Evolutionary conservation across 2,329 filamentous ascomycete genomes (phyloP).

Genomic region (Talaromyces sp.): DNA sequence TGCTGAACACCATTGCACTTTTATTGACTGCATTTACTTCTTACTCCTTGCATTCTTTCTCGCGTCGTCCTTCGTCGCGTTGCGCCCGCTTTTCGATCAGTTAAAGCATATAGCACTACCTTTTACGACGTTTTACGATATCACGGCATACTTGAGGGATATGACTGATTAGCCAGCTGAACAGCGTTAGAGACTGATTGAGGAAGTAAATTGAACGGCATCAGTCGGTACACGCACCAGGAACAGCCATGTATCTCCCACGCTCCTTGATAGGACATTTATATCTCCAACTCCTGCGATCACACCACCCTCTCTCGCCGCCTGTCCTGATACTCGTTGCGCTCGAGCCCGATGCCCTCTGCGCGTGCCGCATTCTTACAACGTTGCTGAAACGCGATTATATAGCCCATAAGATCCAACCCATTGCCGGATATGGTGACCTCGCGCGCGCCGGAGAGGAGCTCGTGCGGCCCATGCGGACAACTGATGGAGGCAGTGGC

Average conservation of each 20-base stretch:
- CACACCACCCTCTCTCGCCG: conserved; percentile 83
- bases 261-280: conserved; percentile 83
- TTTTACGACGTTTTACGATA: not conserved
- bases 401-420: conserved; percentile 95
- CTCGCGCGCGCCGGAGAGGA: conserved; percentile 75
- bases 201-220: not conserved
- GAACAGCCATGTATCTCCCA: conserved; percentile 82
- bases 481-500: conserved; percentile 75
- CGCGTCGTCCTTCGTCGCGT: not conserved
- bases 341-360: conserved; percentile 91
- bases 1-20: not conserved
- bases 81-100: not conserved
- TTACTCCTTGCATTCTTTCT: not conserved
- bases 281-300: conserved; percentile 82
- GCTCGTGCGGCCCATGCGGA: conserved; percentile 81
- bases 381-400: conserved; percentile 95
- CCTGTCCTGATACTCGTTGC: conserved; percentile 89
- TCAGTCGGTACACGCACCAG: not conserved
- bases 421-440: conserved; percentile 88
- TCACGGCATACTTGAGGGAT: conserved; percentile 6
- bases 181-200: not conserved
- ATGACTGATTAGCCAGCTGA: not conserved
- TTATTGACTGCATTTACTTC: not conserved
- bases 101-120: not conserved
- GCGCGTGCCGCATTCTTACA: conserved; percentile 90